Conservation (phyloP, 2,329 filamentous ascomycete genomes). For the Colletotrichum tofieldiae region DNA sequence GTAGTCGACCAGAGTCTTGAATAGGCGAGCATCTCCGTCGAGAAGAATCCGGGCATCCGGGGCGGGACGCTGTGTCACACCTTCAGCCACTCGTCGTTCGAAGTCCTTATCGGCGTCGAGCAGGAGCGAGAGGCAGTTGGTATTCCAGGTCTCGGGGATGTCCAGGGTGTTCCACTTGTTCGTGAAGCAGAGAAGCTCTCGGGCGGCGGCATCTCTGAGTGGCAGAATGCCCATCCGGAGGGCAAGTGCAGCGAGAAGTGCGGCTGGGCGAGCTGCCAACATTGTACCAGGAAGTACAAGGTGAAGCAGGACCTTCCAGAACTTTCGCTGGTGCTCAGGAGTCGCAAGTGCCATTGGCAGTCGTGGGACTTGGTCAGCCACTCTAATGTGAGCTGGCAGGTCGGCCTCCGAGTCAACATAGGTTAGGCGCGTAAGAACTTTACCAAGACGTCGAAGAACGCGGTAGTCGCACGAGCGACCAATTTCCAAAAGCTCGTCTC, state of each 20-base stretch:
- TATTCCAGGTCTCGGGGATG: constrained; percentile 66
- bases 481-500: constrained; percentile 66
- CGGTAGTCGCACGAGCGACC: constrained; percentile 65
- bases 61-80: constrained; percentile 39
- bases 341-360: constrained; percentile 62
- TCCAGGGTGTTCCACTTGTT: constrained; percentile 64
- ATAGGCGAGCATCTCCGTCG: constrained; percentile 57
- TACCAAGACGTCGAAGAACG: constrained; percentile 64
- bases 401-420: constrained; percentile 58
- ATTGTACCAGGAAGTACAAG: constrained; percentile 64
- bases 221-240: constrained; percentile 64
- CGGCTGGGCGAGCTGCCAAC: constrained; percentile 60
- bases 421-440: constrained; percentile 62
- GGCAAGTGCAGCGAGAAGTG: constrained; percentile 63
- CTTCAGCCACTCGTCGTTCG: constrained; percentile 48
- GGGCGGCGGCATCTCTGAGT: constrained; percentile 57
- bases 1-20: constrained; percentile 62
- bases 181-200: constrained; percentile 58
- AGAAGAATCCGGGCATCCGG: constrained; percentile 51
- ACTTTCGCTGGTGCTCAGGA: constrained; percentile 53
- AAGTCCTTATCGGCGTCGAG: constrained; percentile 62
- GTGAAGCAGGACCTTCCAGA: constrained; percentile 66
- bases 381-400: constrained; percentile 61
- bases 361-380: constrained; percentile 52
- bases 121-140: constrained; percentile 61